phyloP scores from a whole-genome alignment of 805 yeast genomes.

The Phaffomyces antillensis region DNA sequence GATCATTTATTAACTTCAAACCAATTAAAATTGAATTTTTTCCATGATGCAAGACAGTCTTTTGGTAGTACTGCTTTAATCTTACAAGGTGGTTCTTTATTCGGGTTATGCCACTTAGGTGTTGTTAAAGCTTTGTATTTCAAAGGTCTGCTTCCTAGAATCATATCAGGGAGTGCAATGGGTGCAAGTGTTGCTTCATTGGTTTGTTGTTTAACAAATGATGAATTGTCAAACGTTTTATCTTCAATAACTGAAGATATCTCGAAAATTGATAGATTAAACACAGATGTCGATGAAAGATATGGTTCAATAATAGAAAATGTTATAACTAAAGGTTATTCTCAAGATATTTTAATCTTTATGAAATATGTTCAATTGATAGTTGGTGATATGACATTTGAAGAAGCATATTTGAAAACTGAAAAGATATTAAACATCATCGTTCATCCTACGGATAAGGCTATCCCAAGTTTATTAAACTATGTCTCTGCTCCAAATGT shows the following conservation, averaged over 20 bases:
- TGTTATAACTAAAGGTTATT: slow-evolving; percentile 71
- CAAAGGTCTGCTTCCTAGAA: slow-evolving; percentile 71
- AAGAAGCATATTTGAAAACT: slow-evolving; percentile 80
- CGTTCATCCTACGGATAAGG: slow-evolving; percentile 69
- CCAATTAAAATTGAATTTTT: slow-evolving; percentile 65
- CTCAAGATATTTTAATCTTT: slow-evolving; percentile 77
- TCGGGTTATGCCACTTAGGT: slow-evolving; percentile 91
- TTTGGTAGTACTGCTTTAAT: slow-evolving; percentile 87
- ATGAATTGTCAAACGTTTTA: slow-evolving; percentile 46
- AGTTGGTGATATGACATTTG: slow-evolving; percentile 83
- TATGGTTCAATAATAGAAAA: slow-evolving; percentile 69
- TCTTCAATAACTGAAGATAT: slow-evolving; percentile 33
- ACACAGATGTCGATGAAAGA: slow-evolving; percentile 49
- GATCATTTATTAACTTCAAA: slow-evolving; percentile 27
- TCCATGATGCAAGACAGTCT: slow-evolving; percentile 79
- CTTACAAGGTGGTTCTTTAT: slow-evolving; percentile 90
- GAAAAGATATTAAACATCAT: slow-evolving; percentile 78
- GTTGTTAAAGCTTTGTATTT: slow-evolving; percentile 78
- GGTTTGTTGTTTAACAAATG: slow-evolving; percentile 66
- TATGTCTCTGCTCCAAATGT: slow-evolving; percentile 93
- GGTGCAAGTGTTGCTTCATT: slow-evolving; percentile 91
- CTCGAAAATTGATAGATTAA: slow-evolving; percentile 34
- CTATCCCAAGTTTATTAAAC: slow-evolving; percentile 69
- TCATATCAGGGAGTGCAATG: slow-evolving; percentile 86
- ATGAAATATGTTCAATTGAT: slow-evolving; percentile 69